Evolutionary conservation across 2,329 filamentous ascomycete species (phyloP), one percentile per base, ranked within the genome.

Genomic region (Neoscytalidium dimidiatum): DNA sequence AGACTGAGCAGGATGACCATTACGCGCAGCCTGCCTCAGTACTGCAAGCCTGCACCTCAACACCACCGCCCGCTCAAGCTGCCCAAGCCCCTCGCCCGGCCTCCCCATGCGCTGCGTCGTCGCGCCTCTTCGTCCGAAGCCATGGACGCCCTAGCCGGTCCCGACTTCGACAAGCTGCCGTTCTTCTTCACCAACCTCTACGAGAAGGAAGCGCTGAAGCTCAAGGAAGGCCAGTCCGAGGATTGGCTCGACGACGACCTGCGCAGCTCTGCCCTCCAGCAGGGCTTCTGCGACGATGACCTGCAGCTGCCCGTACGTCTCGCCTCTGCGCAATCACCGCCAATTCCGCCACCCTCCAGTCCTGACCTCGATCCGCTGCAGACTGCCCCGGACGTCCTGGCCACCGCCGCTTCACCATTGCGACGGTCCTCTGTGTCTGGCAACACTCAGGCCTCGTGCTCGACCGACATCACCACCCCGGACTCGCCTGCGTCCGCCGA

Each of bases 161-260:
- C 49, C 41, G 62, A 58, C 44, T 53, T 65, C 31, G 63, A 52
- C 35, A 46, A 48, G 53, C 51, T 64, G 51, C 62, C 62, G 19
- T 33, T 64, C 62, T 64, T 64, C 41, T 33, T 48, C 29, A 33
- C 51, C 41, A 41, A 46, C 29, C 44, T 65, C 29, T 66, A 62
- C 57, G 57, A 66, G 38, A 53, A 57, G 29, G 64, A 66, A 29
- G 64, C 57, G 17, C 57, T 66, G 9, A 62, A 62, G 64, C 57
- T 66, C 57, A 62, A 62, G 57, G 51, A 62, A 48, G 64, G 64
- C 64, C 64, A 66, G 56, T 56, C 57, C 17, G 64, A 66, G 23
- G 64, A 66, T 41, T 41, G 38, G 35, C 57, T 66, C 28, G 57
- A 66, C 57, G 44, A 57, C 7, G 48, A 49, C 49, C 51, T 66